Conservation (phyloP, 768 basidiomycete genomes). For the Mycena haematopus region DNA sequence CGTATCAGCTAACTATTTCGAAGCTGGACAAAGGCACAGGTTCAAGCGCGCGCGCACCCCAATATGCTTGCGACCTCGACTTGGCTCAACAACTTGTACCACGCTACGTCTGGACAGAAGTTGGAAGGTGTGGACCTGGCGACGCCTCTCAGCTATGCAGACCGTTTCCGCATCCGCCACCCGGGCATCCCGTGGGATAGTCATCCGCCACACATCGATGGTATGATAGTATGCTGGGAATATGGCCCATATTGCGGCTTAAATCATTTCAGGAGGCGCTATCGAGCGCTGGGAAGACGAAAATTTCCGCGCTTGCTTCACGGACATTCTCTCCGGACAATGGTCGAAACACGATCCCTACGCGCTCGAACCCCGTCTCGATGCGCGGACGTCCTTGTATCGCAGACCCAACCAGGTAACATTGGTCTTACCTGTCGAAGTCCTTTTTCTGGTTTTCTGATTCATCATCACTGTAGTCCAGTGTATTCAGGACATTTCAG, state of each 20-base stretch:
- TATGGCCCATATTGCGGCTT: background rate
- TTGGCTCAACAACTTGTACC: constrained; percentile 60
- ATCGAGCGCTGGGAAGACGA: constrained; percentile 70
- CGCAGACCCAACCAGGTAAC: constrained; percentile 48
- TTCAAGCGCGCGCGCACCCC: constrained; percentile 62
- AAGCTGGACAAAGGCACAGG: constrained; percentile 47
- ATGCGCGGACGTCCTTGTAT: constrained; percentile 60
- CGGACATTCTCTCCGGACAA: constrained; percentile 54
- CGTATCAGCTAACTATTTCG: background rate
- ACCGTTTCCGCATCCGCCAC: constrained; percentile 66
- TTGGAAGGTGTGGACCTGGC: constrained; percentile 56
- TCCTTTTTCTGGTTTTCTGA: background rate
- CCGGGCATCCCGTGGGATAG: constrained; percentile 56
- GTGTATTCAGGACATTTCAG: constrained; percentile 57
- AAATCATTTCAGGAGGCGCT: constrained; percentile 52
- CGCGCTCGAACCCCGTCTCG: constrained; percentile 54
- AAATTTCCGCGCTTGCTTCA: constrained; percentile 54
- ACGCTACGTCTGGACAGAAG: constrained; percentile 38
- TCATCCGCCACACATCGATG: constrained; percentile 40
- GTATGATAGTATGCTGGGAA: constrained; percentile 16
- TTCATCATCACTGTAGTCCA: constrained; percentile 33
- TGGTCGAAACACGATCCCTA: constrained; percentile 65
- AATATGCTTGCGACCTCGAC: constrained; percentile 54
- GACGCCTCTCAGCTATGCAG: constrained; percentile 63
- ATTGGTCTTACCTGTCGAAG: background rate